Evolutionary conservation across 805 yeast species (phyloP).

Genomic region (Danielia oregonensis): DNA sequence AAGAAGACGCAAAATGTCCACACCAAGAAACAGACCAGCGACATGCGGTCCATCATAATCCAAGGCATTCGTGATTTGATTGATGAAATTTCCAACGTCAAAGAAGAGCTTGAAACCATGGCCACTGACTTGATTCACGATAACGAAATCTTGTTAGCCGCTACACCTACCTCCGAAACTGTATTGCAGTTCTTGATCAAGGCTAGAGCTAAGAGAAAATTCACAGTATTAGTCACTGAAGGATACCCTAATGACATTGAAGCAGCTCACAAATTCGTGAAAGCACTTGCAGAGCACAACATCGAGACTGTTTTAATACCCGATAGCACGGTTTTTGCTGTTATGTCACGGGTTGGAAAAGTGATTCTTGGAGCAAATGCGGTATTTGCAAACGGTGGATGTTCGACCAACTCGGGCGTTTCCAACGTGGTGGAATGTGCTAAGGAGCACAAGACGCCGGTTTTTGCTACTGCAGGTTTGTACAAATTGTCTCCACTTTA

Average conservation of each 20-base stretch:
- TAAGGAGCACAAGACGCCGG: constrained; percentile 92
- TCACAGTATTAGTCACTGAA: constrained; percentile 90
- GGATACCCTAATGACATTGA: constrained; percentile 85
- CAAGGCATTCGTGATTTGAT: constrained; percentile 90
- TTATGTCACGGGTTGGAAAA: constrained; percentile 96
- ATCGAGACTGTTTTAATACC: constrained; percentile 90
- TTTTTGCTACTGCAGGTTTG: constrained; percentile 89
- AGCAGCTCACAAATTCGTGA: constrained; percentile 75
- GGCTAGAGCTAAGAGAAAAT: constrained; percentile 85
- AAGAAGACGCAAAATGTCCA: constrained; percentile 22
- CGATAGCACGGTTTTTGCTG: constrained; percentile 88
- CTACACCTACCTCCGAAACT: constrained; percentile 92
- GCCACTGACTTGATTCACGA: constrained; percentile 93
- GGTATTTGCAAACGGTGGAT: constrained; percentile 95
- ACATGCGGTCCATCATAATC: constrained; percentile 78
- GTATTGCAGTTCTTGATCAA: constrained; percentile 81
- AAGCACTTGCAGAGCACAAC: constrained; percentile 74
- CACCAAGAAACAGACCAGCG: constrained; percentile 48
- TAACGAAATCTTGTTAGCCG: constrained; percentile 77
- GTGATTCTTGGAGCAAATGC: constrained; percentile 90
- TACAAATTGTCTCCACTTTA: constrained; percentile 90
- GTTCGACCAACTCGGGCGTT: constrained; percentile 84
- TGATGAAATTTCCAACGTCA: constrained; percentile 85
- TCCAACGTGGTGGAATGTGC: constrained; percentile 95
- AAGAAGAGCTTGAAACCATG: constrained; percentile 87